Conservation (phyloP, 495 filamentous ascomycete genomes). For the Corynascus novoguineensis region DNA sequence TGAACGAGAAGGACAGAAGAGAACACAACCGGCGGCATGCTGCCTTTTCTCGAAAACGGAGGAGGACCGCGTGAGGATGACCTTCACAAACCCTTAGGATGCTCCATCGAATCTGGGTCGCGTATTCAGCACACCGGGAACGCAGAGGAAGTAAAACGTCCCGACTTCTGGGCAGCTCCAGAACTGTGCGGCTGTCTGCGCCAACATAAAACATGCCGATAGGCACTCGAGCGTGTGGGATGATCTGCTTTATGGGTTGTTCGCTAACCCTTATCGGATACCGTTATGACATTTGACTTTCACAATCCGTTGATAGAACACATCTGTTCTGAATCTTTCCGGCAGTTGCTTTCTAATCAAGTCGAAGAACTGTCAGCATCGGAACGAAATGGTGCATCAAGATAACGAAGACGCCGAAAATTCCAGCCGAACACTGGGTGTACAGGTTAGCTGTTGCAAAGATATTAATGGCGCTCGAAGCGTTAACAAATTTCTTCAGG, state of each 20-base stretch:
- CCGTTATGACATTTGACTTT: no score
- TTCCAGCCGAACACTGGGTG: constrained; percentile 39
- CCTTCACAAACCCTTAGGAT: no score
- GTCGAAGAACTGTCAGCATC: not conserved
- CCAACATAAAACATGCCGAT: constrained; percentile 8
- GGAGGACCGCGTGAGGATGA: not conserved
- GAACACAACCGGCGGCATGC: constrained; percentile 39
- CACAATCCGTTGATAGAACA: no score
- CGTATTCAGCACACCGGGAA: not conserved
- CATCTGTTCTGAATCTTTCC: no score
- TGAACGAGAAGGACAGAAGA: constrained; percentile 42
- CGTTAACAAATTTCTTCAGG: constrained; percentile 25
- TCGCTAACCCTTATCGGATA: no score
- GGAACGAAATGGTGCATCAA: constrained; percentile 41
- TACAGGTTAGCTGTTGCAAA: constrained; percentile 27
- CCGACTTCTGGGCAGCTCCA: no score
- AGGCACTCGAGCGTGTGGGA: not conserved
- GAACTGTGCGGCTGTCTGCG: not conserved
- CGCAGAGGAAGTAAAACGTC: no score
- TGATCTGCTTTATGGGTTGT: not conserved
- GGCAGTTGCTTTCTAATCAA: not conserved
- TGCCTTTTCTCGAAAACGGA: constrained; percentile 18
- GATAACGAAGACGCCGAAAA: constrained; percentile 40
- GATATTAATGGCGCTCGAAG: not conserved
- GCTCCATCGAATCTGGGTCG: not conserved